These are phyloP conservation scores for Hypoxylon sp. DNA, from an alignment of 2,329 filamentous ascomycete genomes.

Conservation along the genomic window DNA sequence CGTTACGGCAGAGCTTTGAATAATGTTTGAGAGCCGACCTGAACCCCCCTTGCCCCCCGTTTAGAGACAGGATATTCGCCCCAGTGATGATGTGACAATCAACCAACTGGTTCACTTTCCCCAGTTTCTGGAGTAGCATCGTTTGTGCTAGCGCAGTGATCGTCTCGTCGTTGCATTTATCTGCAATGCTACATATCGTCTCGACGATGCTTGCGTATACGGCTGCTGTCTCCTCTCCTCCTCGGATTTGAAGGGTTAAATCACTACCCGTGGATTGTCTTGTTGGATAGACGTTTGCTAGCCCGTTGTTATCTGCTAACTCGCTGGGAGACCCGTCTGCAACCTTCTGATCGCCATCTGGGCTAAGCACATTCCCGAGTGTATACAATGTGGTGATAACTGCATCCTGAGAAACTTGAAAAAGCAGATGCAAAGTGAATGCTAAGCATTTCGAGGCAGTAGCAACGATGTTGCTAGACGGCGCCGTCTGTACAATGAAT, in stretches of 20 bases:
- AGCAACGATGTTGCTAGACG: constrained; percentile 72
- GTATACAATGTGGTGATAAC: constrained; percentile 96
- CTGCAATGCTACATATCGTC: constrained; percentile 90
- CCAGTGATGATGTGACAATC: constrained; percentile 88
- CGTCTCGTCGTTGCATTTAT: constrained; percentile 83
- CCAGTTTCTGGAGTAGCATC: constrained; percentile 95
- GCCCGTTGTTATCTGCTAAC: constrained; percentile 49
- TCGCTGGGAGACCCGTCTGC: constrained; percentile 62
- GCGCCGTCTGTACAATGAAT: constrained; percentile 85
- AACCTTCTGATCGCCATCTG: constrained; percentile 65
- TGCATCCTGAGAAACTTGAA: constrained; percentile 92
- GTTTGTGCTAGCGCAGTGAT: constrained; percentile 92
- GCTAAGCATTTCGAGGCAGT: constrained; percentile 88
- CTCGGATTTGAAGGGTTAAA: constrained; percentile 78
- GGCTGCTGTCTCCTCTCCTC: constrained; percentile 79
- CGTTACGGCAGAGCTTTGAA: constrained; percentile 76
- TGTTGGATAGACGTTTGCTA: constrained; percentile 59
- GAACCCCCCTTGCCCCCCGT: constrained; percentile 82
- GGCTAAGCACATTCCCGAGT: constrained; percentile 92
- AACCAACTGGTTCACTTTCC: constrained; percentile 80
- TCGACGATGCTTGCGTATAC: constrained; percentile 92
- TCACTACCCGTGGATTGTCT: constrained; percentile 74
- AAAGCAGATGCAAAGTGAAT: constrained; percentile 80
- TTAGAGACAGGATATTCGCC: constrained; percentile 78
- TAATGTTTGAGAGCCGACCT: constrained; percentile 87